Evolutionary conservation across 257 asterid species (phyloP), one percentile per base, ranked within the genome.

Genomic region (Capsicum baccatum): DNA sequence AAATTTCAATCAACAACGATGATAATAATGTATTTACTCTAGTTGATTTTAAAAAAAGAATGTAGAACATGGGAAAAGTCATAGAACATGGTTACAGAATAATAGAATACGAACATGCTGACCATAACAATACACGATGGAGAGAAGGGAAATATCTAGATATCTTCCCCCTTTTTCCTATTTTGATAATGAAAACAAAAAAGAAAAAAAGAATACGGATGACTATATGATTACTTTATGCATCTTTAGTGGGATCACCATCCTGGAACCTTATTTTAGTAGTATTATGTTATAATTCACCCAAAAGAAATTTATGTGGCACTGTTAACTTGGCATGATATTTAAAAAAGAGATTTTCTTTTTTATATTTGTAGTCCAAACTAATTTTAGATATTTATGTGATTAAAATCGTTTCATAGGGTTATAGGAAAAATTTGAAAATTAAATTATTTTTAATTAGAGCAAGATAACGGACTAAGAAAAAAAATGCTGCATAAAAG

Each of bases 71-170:
- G 78, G 54, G 44, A 44, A 56, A 70, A 42, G 1, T 19, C 17
- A 44, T 33, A 39, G 44, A n/a, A 48, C 48, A 47, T 19, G 9
- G 10, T 26, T 19, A 21, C 55, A 48, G n/a, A 74, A 71, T 74
- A 74, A 26, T 26, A 26, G 33, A 19, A 71, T 74, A 74, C 21
- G 81, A 76, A 78, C 82, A 54, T 78, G 64, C 15, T 54, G 82
- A 54, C 50, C 50, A 33, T 78, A 21, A 78, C 11, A 78, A 78
- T 8, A 50, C 50, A 52, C 8, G 63, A 54, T 54, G 15, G 33
- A 78, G 50, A 14, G 54, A 78, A 26, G 1, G 16, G 21, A 50
- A 78, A 78, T 78, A 54, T 76, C 26, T 14, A 9, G 48, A 26
- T 64, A 54, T 54, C 9, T 78, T 26, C 3, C 2, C 15, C 81